These are phyloP conservation scores for Phytophthora lateralis DNA, from an alignment of 352 stramenopile genomes.

Conservation along the genomic window DNA sequence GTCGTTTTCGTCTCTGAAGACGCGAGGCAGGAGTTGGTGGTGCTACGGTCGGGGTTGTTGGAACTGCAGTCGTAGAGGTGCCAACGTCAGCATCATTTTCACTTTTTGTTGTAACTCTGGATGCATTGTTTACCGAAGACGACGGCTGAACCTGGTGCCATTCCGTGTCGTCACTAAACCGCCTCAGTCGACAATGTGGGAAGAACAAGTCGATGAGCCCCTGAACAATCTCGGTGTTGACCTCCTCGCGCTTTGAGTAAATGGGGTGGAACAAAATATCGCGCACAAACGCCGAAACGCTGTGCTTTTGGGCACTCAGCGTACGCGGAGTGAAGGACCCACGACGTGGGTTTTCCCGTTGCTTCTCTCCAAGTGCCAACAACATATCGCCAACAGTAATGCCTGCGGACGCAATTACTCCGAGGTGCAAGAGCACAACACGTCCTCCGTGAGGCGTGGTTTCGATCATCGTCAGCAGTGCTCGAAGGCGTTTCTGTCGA, in stretches of 20 bases:
- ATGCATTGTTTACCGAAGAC: neutral
- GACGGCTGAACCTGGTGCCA: conserved; percentile 24
- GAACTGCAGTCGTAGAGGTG: conserved; percentile 2
- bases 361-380: conserved; percentile 55
- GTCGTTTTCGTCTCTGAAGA: conserved; percentile 41
- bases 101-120: conserved; percentile 23
- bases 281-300: conserved; percentile 66
- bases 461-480: conserved; percentile 63
- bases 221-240: conserved; percentile 46
- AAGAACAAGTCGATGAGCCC: conserved; percentile 73
- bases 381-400: conserved; percentile 67
- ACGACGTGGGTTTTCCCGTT: conserved; percentile 42
- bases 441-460: conserved; percentile 50
- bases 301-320: conserved; percentile 47
- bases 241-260: conserved; percentile 59
- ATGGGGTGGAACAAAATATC: conserved; percentile 81
- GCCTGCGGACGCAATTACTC: conserved; percentile 44
- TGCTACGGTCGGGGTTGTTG: neutral
- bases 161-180: conserved; percentile 70
- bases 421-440: conserved; percentile 66
- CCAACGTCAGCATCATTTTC: conserved; percentile 30
- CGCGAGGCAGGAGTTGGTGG: conserved; percentile 13
- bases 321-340: conserved; percentile 29
- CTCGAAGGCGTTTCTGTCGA: conserved; percentile 43
- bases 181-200: conserved; percentile 63